Base-by-base conservation (phyloP, 202 grass and related monocot genomes). In the Carex sylvatica region DNA sequence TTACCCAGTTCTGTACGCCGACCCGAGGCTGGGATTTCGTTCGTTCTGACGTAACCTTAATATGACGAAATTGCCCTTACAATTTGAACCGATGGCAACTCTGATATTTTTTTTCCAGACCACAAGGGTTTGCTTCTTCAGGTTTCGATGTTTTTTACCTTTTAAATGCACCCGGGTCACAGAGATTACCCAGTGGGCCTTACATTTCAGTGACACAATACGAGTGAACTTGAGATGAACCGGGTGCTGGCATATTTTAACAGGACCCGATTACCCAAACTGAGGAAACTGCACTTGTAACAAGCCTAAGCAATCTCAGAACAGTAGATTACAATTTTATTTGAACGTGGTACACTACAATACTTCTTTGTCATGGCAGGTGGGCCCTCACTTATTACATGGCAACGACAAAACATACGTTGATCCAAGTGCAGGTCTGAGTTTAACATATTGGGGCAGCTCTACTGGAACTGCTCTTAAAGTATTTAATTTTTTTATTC, bases 21-120 rank as follows among this genome's bases (percentile, higher is more conserved):
- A 65, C 6, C 1, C 5, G 54, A 65, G 75, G 26, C 54, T 44
- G 36, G 28, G 18, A 61, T 38, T 60, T 23, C 18, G 23, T 13
- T 61, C 30, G n/a, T 16, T 12, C 15, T 62, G 9, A 62, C 16
- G 9, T 14, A 52, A 65, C 10, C 3, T 8, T 16, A 7, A 68
- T 23, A 69, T 82, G 61, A 80, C 78, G n/a, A 80, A 61, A 80
- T 5, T 64, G 64, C 38, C 78, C 78, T 65, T 36, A 26, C 13
- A 4, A 47, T 80, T 49, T 61, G 47, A 82, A 82, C 40, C 36
- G 26, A 31, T 54, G 79, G 79, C 6, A 53, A 65, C 9, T 67
- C 6, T 24, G 79, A 81, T 81, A 81, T 54, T 81, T 68, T 6
- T 6, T 81, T 81, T 6, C 3, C 23, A 1, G 15, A 23, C 2